These are phyloP conservation scores for Metschnikowia anglica DNA, from an alignment of 805 yeast species.

Conservation along the genomic window DNA sequence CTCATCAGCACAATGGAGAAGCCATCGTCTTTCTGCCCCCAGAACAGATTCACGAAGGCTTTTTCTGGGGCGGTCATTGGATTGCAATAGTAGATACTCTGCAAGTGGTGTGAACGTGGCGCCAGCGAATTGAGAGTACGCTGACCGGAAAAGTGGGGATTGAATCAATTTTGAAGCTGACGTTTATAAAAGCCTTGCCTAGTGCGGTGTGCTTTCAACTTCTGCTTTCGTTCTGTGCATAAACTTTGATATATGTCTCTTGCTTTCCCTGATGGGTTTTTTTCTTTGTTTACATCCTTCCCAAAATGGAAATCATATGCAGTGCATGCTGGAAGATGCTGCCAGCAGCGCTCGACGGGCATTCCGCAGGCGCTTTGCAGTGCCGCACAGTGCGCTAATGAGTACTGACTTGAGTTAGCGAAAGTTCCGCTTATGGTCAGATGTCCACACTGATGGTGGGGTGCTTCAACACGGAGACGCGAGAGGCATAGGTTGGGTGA, in stretches of 20 bases:
- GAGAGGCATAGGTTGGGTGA: too few species aligned
- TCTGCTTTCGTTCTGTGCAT: constrained; percentile 1
- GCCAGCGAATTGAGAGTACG: too few species aligned
- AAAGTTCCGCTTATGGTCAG: too few species aligned
- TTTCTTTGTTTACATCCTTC: constrained; percentile 14
- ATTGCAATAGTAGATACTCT: background rate
- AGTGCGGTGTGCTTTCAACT: background rate
- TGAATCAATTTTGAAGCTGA: too few species aligned
- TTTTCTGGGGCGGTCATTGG: constrained; percentile 18
- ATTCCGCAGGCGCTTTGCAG: too few species aligned
- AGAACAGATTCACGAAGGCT: constrained; percentile 47
- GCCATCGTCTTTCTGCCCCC: constrained; percentile 71
- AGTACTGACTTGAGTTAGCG: too few species aligned
- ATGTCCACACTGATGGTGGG: too few species aligned
- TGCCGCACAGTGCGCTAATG: too few species aligned
- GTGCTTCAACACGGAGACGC: too few species aligned
- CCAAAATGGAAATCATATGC: constrained; percentile 8
- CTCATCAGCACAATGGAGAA: constrained; percentile 53
- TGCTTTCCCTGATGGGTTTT: background rate
- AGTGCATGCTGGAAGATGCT: too few species aligned
- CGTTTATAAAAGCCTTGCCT: background rate
- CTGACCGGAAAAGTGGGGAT: too few species aligned
- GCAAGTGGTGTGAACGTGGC: background rate
- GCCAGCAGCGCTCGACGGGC: too few species aligned
- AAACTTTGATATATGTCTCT: background rate